phyloP scores from a whole-genome alignment of 306 rosid species.

The Quercus ilex region DNA sequence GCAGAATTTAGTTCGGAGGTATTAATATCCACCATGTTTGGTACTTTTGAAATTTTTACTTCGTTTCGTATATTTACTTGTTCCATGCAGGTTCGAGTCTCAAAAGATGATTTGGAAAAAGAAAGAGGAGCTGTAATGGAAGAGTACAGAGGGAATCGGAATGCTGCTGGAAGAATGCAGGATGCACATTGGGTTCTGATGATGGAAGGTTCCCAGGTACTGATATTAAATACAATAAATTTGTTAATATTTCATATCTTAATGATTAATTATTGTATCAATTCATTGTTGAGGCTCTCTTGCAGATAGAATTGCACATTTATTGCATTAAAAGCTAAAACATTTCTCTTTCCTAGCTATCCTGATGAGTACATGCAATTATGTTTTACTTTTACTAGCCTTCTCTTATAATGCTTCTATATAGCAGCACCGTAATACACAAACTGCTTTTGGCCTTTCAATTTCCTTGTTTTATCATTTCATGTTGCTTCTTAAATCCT shows the following conservation, averaged over 20 bases:
- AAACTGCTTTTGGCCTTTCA: neutral
- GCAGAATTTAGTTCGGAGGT: conserved; percentile 98
- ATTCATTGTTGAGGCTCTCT: neutral
- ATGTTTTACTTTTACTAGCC: neutral
- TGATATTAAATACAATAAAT: neutral
- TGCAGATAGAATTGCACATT: neutral
- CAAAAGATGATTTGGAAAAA: conserved; percentile 76
- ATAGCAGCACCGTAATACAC: neutral
- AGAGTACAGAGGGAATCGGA: conserved; percentile 84
- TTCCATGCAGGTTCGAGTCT: conserved; percentile 67
- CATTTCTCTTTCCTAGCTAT: neutral
- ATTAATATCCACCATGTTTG: neutral
- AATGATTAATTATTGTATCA: neutral
- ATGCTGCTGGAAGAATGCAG: conserved; percentile 93
- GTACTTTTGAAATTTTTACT: neutral
- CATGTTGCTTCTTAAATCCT: conserved; percentile 12
- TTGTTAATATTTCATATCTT: neutral
- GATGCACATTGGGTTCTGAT: conserved; percentile 87
- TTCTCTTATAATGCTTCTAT: neutral
- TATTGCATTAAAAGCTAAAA: neutral
- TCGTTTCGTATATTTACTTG: neutral
- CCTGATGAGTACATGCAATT: neutral
- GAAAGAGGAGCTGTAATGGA: conserved; percentile 98
- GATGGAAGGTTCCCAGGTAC: conserved; percentile 95
- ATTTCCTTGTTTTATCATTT: neutral